Base-by-base conservation (phyloP, 345 rosid species). In the Arabidopsis arenosa region DNA sequence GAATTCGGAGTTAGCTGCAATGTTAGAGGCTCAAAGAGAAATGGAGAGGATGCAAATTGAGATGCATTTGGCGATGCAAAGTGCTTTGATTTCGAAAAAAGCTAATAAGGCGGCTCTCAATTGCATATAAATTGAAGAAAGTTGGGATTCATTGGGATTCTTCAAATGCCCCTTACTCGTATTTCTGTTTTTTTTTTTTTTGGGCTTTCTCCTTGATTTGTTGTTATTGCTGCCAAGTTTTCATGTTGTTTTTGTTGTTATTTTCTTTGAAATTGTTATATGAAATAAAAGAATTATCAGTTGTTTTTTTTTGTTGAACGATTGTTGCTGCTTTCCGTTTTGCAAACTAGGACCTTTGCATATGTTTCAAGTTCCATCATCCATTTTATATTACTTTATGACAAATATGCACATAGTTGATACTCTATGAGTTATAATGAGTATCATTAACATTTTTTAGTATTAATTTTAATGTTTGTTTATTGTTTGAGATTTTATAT, bases 11-110 rank as follows among this genome's bases (percentile, higher is more conserved):
- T 8, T 73, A 21, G 53, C 47, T 41, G 33, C 77, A 32, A 73
- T 73, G 77, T 64, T 73, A 33, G 70, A 73, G 3, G 77, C 70
- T 73, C 70, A 73, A 40, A 63, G 70, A 73, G 62, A 73, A 28
- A 33, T 63, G 12, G 55, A 52, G 63, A 43, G 32, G 54, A 73
- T 73, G 77, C 77, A 73, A 23, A 41, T 63, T 12, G 63, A 73
- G 63, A 52, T 52, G n/a, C 68, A 72, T 36, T 47, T 72, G 75
- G 60, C 37, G 18, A 36, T 72, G 62, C 70, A 73, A 33, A 73
- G 47, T 32, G 70, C 44, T 40, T 35, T 51, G 63, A 40, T 73
- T 10, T 30, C 1, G 10, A 47, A 43, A 40, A 64, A 63, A 2
- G 63, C 63, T 5, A 44, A 63, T 41, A 73, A 63, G 36, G 70